Evolutionary conservation across 768 basidiomycete genomes (phyloP).

Genomic region (Phylloporus arenicola): DNA sequence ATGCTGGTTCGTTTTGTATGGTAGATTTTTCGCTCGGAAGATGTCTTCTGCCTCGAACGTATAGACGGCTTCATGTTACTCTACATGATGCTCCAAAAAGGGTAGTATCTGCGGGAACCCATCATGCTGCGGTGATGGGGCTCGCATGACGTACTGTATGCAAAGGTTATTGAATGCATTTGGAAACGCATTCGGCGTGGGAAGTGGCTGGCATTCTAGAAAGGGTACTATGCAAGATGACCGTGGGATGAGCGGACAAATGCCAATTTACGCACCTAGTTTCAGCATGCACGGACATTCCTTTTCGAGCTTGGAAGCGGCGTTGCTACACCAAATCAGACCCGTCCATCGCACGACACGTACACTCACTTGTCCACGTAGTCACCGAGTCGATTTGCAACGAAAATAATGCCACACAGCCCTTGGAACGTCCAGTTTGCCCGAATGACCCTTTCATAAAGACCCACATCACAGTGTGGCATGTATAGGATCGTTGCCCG

Average conservation of each 20-base stretch:
- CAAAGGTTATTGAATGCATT: constrained; percentile 67
- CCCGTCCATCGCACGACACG: neutral
- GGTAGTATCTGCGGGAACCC: constrained; percentile 24
- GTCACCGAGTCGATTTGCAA: constrained; percentile 62
- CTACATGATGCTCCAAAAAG: neutral
- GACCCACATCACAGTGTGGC: constrained; percentile 71
- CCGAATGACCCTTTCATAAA: constrained; percentile 62
- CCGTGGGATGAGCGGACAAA: constrained; percentile 5
- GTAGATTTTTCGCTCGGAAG: constrained; percentile 7
- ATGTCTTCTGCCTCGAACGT: neutral
- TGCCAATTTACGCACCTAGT: constrained; percentile 40
- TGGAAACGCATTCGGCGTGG: constrained; percentile 43
- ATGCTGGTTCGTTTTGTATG: constrained; percentile 30
- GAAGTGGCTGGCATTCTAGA: constrained; percentile 45
- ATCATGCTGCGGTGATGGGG: constrained; percentile 16
- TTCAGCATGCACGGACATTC: constrained; percentile 49
- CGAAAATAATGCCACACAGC: constrained; percentile 46
- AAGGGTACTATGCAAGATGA: constrained; percentile 39
- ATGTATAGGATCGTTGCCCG: constrained; percentile 64
- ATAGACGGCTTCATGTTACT: neutral
- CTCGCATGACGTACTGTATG: constrained; percentile 43
- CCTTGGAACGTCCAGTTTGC: constrained; percentile 52
- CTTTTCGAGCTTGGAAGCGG: constrained; percentile 43
- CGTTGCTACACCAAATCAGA: constrained; percentile 40
- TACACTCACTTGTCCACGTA: constrained; percentile 59